Conservation (phyloP, 257 asterid genomes). For the Prunella vulgaris region DNA sequence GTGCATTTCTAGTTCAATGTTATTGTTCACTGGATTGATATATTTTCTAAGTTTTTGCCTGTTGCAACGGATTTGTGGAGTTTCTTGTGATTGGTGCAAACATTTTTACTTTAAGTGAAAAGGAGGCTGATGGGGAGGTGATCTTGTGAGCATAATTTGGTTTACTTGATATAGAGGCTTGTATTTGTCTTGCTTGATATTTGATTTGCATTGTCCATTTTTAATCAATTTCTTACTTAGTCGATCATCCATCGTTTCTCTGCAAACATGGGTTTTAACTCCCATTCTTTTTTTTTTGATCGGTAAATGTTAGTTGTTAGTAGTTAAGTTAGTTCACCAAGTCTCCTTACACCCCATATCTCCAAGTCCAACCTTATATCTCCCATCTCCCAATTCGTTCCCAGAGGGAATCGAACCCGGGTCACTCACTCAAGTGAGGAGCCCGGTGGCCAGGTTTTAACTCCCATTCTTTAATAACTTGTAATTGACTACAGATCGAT, state of each 20-base stretch:
- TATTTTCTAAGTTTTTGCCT: not conserved
- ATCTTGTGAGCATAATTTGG: slow-evolving; percentile 13
- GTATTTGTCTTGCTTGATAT: not conserved
- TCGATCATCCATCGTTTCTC: not conserved
- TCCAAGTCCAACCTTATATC: too few species aligned
- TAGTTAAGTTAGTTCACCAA: too few species aligned
- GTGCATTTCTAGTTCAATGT: not conserved
- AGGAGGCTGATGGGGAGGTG: not conserved
- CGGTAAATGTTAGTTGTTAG: too few species aligned
- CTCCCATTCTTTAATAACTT: slow-evolving; percentile 7
- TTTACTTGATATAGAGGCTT: not conserved
- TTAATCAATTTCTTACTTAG: not conserved
- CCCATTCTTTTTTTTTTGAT: too few species aligned
- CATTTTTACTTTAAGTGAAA: not conserved
- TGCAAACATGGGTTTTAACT: not conserved
- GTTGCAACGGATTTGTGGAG: not conserved
- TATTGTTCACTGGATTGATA: not conserved
- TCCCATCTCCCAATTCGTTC: too few species aligned
- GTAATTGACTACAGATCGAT: slow-evolving; percentile 59
- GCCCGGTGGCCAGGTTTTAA: too few species aligned
- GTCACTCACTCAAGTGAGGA: too few species aligned
- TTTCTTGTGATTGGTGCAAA: too few species aligned
- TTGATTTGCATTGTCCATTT: not conserved
- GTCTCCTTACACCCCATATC: too few species aligned
- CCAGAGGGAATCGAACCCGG: too few species aligned